Evolutionary conservation across 1,284 basidiomycete species (phyloP), one percentile per base, ranked within the genome.

Genomic region (Puccinia horiana): DNA sequence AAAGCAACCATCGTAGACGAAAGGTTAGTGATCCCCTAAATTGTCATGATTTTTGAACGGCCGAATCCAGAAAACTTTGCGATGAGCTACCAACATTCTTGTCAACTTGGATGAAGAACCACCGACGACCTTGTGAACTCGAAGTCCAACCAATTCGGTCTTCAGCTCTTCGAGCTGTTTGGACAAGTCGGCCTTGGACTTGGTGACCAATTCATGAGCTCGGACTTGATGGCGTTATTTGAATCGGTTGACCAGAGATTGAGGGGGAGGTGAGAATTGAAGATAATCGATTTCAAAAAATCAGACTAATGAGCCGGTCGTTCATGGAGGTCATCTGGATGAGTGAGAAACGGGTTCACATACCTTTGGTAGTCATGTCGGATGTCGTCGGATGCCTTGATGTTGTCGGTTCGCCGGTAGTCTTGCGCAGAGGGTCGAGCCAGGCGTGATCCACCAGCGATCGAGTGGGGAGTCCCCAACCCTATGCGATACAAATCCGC

Each of bases 61-160:
- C n/a, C 29, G 58, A 44, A 16, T 47, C 65, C 29, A 44, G 78
- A 83, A 81, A 32, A 63, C 32, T 61, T 83, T 4, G 42, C 23
- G 44, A 77, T 26, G 65, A 56, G 63, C 16, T 52, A 90, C 93
- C 88, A 88, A 98, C 96, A 99, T 98, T 90, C 94, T 95, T 86
- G 94, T 96, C 86, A 99, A 91, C 90, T 99, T 99, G 85, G 93
- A 92, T 83, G 96, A 93, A 86, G 94, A 94, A 83, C 95, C 95
- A 88, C 96, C 96, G 85, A 94, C 94, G 87, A 97, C 94, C 91
- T 98, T 99, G 91, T 98, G 95, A 85, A 99, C 97, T 85, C 96
- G 93, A 90, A 86, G 87, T 85, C 86, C 85, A 85, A 95, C 90
- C 86, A 99, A 94, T 91, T 99, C 97, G 84, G 90, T 91, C 92